A percentile compares a stretch with the other conserved stretches of the same genome.
Conservation (phyloP, 1,284 basidiomycete genomes). For the Irpex sp. region DNA sequence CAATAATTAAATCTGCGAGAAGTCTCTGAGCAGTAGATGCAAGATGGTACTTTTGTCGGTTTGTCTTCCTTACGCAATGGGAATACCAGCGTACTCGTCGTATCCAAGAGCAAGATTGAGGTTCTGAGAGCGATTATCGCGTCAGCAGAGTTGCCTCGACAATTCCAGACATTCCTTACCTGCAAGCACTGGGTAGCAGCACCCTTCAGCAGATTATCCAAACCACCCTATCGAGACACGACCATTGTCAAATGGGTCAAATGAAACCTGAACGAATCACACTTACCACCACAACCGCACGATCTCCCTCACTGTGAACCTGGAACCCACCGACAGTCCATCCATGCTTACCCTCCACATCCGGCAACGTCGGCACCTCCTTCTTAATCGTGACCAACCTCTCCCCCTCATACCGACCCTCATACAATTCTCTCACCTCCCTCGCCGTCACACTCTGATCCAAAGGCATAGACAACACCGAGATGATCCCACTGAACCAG, state of each 20-base stretch:
- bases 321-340: constrained; percentile 94
- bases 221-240: constrained; percentile 57
- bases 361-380: constrained; percentile 73
- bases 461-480: constrained; percentile 82
- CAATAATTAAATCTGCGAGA: neutral
- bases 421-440: constrained; percentile 75
- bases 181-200: constrained; percentile 97
- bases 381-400: constrained; percentile 66
- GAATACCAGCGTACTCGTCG: constrained; percentile 88
- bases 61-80: constrained; percentile 22
- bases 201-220: constrained; percentile 97
- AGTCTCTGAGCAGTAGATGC: neutral
- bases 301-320: constrained; percentile 83
- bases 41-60: neutral
- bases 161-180: constrained; percentile 39
- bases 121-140: constrained; percentile 55
- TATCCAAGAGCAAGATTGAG: constrained; percentile 93
- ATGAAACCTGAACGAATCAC: neutral
- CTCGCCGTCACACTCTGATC: constrained; percentile 60
- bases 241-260: constrained; percentile 10
- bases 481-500: constrained; percentile 97
- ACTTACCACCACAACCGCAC: constrained; percentile 89
- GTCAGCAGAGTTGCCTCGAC: neutral
- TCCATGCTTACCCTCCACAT: constrained; percentile 82
- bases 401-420: constrained; percentile 77